Evolutionary conservation across 805 yeast species (phyloP).

Genomic region (Cyberlindnera nakhonratchasimensis): DNA sequence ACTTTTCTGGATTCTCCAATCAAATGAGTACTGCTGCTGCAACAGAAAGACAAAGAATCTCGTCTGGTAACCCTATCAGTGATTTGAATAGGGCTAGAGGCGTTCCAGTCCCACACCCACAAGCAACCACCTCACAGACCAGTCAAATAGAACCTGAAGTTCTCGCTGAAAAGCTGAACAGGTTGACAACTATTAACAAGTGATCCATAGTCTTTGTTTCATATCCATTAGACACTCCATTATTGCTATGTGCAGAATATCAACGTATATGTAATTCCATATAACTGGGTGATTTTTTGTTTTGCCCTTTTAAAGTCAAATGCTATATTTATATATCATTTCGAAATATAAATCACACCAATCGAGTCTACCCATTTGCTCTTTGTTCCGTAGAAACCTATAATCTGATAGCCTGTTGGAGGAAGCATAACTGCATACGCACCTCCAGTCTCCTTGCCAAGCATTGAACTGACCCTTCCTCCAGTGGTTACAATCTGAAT

Average conservation of each 20-base stretch:
- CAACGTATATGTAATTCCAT: no score
- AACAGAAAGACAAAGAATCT: conserved; percentile 6
- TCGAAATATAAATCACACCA: conserved; percentile 58
- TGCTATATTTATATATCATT: no score
- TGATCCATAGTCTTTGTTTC: neutral
- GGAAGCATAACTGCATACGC: conserved; percentile 53
- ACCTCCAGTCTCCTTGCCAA: conserved; percentile 72
- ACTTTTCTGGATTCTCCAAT: conserved; percentile 5
- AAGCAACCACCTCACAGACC: neutral
- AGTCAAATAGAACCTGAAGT: conserved; percentile 24
- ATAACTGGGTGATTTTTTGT: no score
- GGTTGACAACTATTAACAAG: conserved; percentile 3
- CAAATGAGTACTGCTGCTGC: neutral
- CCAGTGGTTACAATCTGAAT: conserved; percentile 62
- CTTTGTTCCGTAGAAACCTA: conserved; percentile 70
- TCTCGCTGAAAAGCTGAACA: conserved; percentile 30
- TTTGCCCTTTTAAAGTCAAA: no score
- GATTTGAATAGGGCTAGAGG: conserved; percentile 23
- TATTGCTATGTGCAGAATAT: neutral
- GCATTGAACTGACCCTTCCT: conserved; percentile 52
- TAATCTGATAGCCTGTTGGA: conserved; percentile 58
- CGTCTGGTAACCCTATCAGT: conserved; percentile 7
- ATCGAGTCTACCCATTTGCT: conserved; percentile 73
- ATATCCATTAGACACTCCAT: no score
- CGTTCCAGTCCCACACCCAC: conserved; percentile 6